phyloP scores from a whole-genome alignment of 495 filamentous ascomycete species.

The Acidiella bohemica region DNA sequence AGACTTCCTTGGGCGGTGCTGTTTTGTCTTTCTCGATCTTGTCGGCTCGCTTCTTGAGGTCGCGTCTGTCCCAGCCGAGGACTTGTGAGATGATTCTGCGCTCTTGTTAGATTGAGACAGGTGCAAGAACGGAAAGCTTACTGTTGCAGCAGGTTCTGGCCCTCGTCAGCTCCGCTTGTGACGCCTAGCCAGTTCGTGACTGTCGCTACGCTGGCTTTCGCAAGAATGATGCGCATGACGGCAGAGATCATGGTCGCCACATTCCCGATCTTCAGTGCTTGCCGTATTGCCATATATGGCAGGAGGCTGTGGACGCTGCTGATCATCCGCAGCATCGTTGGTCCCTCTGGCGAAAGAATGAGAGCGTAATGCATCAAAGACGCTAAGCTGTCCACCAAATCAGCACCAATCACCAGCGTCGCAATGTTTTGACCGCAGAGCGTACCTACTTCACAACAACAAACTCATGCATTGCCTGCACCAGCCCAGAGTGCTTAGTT shows the following conservation, averaged over 20 bases:
- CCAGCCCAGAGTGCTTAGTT: constrained; percentile 40
- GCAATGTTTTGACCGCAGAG: not conserved
- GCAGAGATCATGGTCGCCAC: constrained; percentile 55
- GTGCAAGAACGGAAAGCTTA: constrained; percentile 16
- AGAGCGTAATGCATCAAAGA: constrained; percentile 51
- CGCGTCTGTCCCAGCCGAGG: constrained; percentile 44
- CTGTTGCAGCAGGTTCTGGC: constrained; percentile 57
- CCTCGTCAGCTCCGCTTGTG: constrained; percentile 45
- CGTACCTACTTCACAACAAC: constrained; percentile 40
- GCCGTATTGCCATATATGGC: constrained; percentile 45
- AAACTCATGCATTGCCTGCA: constrained; percentile 46
- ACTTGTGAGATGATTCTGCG: constrained; percentile 49
- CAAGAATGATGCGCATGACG: constrained; percentile 47
- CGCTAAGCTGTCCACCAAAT: constrained; percentile 34
- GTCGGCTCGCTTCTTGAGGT: constrained; percentile 40
- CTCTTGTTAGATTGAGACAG: not conserved
- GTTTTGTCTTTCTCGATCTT: constrained; percentile 40
- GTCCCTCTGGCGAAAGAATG: constrained; percentile 48
- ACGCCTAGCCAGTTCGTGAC: constrained; percentile 53
- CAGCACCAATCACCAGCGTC: not conserved
- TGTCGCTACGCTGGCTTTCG: constrained; percentile 48
- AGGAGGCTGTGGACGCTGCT: constrained; percentile 44
- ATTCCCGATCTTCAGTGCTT: constrained; percentile 53
- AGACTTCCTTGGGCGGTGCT: constrained; percentile 34
- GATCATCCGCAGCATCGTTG: constrained; percentile 44